Conservation (phyloP, 2,329 filamentous ascomycete species). For the Fusarium bactridioides region DNA sequence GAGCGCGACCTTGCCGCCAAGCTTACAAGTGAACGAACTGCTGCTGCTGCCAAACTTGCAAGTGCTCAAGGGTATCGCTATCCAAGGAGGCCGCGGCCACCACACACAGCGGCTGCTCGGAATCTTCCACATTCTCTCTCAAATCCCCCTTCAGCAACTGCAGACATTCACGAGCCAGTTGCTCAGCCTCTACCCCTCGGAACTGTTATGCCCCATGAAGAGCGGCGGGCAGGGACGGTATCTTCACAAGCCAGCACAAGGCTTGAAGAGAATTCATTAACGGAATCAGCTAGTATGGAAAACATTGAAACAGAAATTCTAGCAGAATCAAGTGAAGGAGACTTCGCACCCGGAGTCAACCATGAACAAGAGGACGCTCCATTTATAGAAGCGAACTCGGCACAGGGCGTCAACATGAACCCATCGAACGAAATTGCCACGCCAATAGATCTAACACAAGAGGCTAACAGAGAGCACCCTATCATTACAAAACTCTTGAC, state of each 20-base stretch:
- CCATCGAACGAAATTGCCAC: not conserved
- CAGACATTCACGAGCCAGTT: not conserved
- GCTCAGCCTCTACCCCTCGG: not conserved
- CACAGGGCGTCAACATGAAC: not conserved
- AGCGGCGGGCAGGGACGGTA: not conserved
- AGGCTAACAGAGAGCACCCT: not conserved
- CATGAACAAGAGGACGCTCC: not conserved
- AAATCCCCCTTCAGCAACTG: not conserved
- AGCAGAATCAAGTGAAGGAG: not conserved
- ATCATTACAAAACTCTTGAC: conserved; percentile 28
- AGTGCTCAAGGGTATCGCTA: conserved; percentile 63
- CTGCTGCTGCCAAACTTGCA: conserved; percentile 64
- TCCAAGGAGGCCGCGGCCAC: conserved; percentile 54
- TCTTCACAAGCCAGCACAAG: not conserved
- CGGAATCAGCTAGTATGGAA: not conserved
- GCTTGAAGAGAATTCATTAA: conserved; percentile 8
- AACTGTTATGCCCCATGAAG: not conserved
- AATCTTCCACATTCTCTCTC: not conserved
- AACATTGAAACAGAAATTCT: not conserved
- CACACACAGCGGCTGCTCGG: conserved; percentile 32
- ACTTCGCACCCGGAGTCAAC: not conserved
- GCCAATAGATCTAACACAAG: not conserved
- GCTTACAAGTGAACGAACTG: conserved; percentile 68
- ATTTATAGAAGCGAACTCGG: not conserved
- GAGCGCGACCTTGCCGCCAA: conserved; percentile 64